A percentile compares a stretch with the other conserved stretches of the same genome.
Conservation (phyloP, 768 basidiomycete species). For the Auricularia heimuer region DNA sequence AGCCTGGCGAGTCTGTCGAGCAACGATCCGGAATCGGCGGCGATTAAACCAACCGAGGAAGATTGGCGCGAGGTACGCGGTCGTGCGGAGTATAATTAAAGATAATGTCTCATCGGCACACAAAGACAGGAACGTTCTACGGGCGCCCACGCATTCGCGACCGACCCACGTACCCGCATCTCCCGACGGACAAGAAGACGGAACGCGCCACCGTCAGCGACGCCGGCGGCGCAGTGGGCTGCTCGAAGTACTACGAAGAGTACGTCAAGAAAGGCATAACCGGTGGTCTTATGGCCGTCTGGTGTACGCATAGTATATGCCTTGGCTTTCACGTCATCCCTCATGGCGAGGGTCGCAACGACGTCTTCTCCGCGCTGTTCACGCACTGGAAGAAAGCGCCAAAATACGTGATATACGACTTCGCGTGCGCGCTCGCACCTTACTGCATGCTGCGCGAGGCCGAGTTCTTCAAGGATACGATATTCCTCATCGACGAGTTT, state of each 20-base stretch:
- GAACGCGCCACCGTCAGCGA: not conserved
- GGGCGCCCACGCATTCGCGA: not conserved
- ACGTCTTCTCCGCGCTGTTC: conserved; percentile 30
- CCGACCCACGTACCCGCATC: not conserved
- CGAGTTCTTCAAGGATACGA: conserved; percentile 24
- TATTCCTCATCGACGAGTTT: conserved; percentile 26
- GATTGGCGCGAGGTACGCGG: not conserved
- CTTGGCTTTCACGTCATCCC: conserved; percentile 19
- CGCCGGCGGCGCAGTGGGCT: not conserved
- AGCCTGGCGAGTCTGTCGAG: not conserved
- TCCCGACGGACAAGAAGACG: not conserved
- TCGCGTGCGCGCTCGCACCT: conserved; percentile 24
- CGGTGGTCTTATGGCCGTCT: not conserved
- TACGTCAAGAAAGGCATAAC: not conserved
- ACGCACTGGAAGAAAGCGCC: conserved; percentile 25
- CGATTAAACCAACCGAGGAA: not conserved
- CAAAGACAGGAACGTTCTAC: not conserved
- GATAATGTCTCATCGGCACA: not conserved
- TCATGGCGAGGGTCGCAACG: conserved; percentile 26
- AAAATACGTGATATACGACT: conserved; percentile 22
- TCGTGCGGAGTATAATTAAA: not conserved
- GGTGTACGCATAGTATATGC: not conserved
- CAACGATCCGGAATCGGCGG: not conserved
- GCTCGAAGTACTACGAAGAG: not conserved
- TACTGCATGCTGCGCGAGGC: conserved; percentile 23